These are phyloP conservation scores for Pichia sp. DNA, from an alignment of 1,139 yeast genomes.

Conservation along the genomic window DNA sequence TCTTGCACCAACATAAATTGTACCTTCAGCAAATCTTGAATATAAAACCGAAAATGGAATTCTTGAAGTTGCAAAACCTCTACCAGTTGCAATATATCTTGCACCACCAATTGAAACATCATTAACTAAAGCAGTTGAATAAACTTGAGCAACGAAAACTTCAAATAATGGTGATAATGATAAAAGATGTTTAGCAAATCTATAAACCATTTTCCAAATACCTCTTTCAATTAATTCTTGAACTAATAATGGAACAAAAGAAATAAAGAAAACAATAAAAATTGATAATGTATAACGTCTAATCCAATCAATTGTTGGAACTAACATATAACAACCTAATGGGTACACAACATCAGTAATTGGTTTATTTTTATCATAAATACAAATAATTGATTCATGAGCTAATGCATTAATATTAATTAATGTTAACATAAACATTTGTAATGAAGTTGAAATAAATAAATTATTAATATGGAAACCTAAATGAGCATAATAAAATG, in stretches of 20 bases:
- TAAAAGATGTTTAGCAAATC: slow-evolving; percentile 82
- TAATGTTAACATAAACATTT: slow-evolving; percentile 84
- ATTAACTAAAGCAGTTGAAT: slow-evolving; percentile 82
- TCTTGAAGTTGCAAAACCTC: slow-evolving; percentile 99
- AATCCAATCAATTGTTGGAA: slow-evolving; percentile 93
- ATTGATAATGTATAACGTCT: slow-evolving; percentile 96
- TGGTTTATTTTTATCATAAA: slow-evolving; percentile 78
- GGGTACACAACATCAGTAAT: slow-evolving; percentile 81
- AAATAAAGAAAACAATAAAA: slow-evolving; percentile 96
- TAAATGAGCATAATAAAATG: slow-evolving; percentile 97
- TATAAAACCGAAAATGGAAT: slow-evolving; percentile 93
- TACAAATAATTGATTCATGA: slow-evolving; percentile 82
- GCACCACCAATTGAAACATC: slow-evolving; percentile 99
- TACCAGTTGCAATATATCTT: slow-evolving; percentile 96
- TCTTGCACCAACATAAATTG: slow-evolving; percentile 95
- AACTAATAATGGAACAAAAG: slow-evolving; percentile 91
- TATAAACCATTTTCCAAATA: slow-evolving; percentile 87
- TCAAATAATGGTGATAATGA: slow-evolving; percentile 96
- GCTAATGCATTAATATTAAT: slow-evolving; percentile 89
- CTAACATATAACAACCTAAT: slow-evolving; percentile 86
- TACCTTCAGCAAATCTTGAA: slow-evolving; percentile 95
- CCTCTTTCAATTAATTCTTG: slow-evolving; percentile 98
- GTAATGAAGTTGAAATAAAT: slow-evolving; percentile 92
- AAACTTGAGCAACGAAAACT: slow-evolving; percentile 97
- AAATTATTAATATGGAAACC: slow-evolving; percentile 98